These are phyloP conservation scores for Lignosus rhinocerotis DNA, from an alignment of 1,284 basidiomycete genomes.

Conservation along the genomic window DNA sequence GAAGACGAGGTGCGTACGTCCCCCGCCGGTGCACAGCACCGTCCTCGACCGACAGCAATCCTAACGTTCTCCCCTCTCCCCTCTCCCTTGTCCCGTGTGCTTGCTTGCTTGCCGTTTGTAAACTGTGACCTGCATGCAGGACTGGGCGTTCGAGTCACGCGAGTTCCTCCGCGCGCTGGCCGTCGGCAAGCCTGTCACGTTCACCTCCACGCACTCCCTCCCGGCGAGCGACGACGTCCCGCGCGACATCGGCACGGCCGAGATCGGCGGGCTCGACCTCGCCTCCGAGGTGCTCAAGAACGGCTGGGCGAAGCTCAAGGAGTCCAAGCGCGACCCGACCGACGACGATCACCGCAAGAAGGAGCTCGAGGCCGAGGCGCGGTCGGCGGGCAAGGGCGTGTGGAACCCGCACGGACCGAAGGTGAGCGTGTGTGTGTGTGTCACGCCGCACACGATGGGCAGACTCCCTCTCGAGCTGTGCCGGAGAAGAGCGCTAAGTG, in stretches of 20 bases:
- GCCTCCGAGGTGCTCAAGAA: constrained; percentile 77
- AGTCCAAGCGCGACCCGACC: constrained; percentile 73
- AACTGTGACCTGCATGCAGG: constrained; percentile 44
- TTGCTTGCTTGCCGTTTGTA: background rate
- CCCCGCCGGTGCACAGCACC: background rate
- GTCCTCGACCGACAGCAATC: background rate
- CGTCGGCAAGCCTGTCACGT: constrained; percentile 88
- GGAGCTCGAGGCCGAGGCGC: constrained; percentile 81
- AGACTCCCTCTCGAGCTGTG: too few species aligned
- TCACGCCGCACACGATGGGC: too few species aligned
- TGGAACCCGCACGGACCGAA: constrained; percentile 88
- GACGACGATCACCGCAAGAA: constrained; percentile 79
- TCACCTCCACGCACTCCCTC: constrained; percentile 75
- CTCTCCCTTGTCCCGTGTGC: background rate
- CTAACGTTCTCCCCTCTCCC: background rate
- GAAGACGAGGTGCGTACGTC: constrained; percentile 78
- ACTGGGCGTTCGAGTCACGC: constrained; percentile 90
- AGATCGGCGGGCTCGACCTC: constrained; percentile 72
- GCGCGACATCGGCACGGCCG: constrained; percentile 76
- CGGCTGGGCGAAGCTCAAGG: constrained; percentile 94
- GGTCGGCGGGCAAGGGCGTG: constrained; percentile 74
- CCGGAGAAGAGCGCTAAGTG: too few species aligned
- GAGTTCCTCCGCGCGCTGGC: constrained; percentile 86
- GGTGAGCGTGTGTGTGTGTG: too few species aligned
- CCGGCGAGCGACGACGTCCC: constrained; percentile 66